Conservation (phyloP, 2,329 filamentous ascomycete genomes). For the Aspergillus brasiliensis region DNA sequence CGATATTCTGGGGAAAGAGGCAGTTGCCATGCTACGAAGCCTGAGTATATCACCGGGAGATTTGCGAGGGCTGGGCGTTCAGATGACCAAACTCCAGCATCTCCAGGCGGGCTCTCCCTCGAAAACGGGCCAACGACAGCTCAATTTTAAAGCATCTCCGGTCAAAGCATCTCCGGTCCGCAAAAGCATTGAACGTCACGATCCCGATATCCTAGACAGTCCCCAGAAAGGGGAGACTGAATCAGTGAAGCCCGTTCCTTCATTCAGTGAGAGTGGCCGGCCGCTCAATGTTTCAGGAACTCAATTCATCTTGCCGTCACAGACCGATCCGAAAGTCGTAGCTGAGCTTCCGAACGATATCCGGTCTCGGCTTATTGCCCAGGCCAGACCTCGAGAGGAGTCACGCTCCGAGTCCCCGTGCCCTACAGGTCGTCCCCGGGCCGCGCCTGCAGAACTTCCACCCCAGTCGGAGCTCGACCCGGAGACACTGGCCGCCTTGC, state of each 20-base stretch:
- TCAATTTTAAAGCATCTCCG: slow-evolving; percentile 66
- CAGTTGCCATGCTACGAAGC: slow-evolving; percentile 77
- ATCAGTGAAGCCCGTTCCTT: slow-evolving; percentile 32
- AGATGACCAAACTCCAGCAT: slow-evolving; percentile 89
- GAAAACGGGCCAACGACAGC: slow-evolving; percentile 69
- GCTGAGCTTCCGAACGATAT: slow-evolving; percentile 85
- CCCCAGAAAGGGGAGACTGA: slow-evolving; percentile 41
- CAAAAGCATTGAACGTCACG: slow-evolving; percentile 29
- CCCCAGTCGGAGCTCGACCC: slow-evolving; percentile 79
- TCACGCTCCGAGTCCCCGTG: slow-evolving; percentile 36
- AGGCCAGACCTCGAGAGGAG: slow-evolving; percentile 42
- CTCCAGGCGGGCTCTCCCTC: slow-evolving; percentile 60
- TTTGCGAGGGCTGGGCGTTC: slow-evolving; percentile 86
- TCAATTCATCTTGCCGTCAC: slow-evolving; percentile 83
- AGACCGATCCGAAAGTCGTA: slow-evolving; percentile 78
- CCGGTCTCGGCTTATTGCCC: slow-evolving; percentile 69
- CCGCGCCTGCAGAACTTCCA: slow-evolving; percentile 48
- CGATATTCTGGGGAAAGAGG: slow-evolving; percentile 74
- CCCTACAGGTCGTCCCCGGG: slow-evolving; percentile 29
- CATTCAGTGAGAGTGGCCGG: slow-evolving; percentile 46
- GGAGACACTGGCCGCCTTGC: slow-evolving; percentile 79
- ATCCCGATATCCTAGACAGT: slow-evolving; percentile 54
- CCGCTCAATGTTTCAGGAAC: slow-evolving; percentile 80
- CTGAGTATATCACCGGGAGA: slow-evolving; percentile 88
- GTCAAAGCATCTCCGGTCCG: slow-evolving; percentile 47